phyloP scores from a whole-genome alignment of 257 asterid species.

The Petunia axillaris region DNA sequence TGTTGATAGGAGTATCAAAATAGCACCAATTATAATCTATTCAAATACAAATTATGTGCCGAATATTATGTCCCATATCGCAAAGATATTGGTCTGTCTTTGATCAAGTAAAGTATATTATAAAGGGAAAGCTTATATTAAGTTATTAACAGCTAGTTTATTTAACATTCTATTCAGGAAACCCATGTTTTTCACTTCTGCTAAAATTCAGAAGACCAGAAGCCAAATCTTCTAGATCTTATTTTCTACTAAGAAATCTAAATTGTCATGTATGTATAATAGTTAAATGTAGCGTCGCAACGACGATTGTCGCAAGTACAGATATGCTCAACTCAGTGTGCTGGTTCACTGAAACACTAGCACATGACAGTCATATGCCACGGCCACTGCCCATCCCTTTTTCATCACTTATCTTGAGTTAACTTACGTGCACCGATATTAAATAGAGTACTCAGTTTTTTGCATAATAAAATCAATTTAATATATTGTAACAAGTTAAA shows the following conservation, averaged over 20 bases:
- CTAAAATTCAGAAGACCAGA: not conserved
- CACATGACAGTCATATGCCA: slow-evolving; percentile 19
- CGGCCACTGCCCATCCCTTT: not conserved
- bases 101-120: not conserved
- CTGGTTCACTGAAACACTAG: not conserved
- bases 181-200: not conserved
- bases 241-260: not conserved
- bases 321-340: not conserved
- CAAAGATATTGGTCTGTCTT: not conserved
- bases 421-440: too few relatives aligned
- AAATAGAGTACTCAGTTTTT: too few relatives aligned
- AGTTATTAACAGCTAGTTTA: not conserved
- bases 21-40: not conserved
- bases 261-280: not conserved
- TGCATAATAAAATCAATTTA: too few relatives aligned
- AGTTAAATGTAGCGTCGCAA: not conserved
- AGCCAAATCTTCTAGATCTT: not conserved
- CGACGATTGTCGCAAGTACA: not conserved
- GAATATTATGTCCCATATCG: not conserved
- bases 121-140: not conserved
- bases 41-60: not conserved
- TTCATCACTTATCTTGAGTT: not conserved
- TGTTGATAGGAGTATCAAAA: not conserved
- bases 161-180: not conserved
- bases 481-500: too few relatives aligned